Conservation (phyloP, 73 alveolate genomes). For the Urostyla sp. region DNA sequence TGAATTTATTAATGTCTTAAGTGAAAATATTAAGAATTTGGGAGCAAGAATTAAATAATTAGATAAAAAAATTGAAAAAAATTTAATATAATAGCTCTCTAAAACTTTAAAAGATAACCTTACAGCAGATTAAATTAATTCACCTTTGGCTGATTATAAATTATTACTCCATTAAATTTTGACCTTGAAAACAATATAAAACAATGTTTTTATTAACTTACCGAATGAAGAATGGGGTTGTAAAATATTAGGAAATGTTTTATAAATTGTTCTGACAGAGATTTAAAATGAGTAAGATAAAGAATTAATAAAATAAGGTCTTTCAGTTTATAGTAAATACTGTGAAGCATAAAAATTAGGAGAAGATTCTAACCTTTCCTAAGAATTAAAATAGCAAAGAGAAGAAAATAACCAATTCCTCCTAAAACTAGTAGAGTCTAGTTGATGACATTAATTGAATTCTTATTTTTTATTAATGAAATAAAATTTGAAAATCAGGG, state of each 20-base stretch:
- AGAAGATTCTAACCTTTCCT: too few relatives aligned
- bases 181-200: neutral
- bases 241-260: conserved; percentile 16
- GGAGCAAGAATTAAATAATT: conserved; percentile 57
- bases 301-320: too few relatives aligned
- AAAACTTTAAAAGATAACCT: conserved; percentile 11
- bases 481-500: too few relatives aligned
- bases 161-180: neutral
- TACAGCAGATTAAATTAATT: conserved; percentile 6
- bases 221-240: conserved; percentile 56
- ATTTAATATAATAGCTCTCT: conserved; percentile 1
- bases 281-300: too few relatives aligned
- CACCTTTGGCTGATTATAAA: conserved; percentile 42
- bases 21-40: conserved; percentile 53
- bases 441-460: too few relatives aligned
- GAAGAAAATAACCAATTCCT: too few relatives aligned
- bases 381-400: too few relatives aligned
- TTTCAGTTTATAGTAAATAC: too few relatives aligned
- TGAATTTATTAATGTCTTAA: conserved; percentile 27
- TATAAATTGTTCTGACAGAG: too few relatives aligned
- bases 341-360: too few relatives aligned
- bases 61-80: conserved; percentile 59
- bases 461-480: too few relatives aligned
- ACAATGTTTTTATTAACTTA: neutral
- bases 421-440: too few relatives aligned